Evolutionary conservation across 306 rosid species (phyloP).

Genomic region (Rosa multiflora): DNA sequence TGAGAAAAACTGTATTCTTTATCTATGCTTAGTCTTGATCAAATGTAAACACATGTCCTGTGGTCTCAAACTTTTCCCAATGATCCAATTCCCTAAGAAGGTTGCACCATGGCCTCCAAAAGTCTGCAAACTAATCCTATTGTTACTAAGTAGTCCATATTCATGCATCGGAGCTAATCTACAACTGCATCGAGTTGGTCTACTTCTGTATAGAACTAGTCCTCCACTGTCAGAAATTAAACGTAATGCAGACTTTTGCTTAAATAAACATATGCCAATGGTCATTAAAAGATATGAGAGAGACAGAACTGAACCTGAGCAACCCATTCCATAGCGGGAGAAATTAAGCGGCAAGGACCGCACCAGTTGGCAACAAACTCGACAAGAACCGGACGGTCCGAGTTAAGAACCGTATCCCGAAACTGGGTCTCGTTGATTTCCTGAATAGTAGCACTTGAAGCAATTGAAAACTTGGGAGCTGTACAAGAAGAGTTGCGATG

Average conservation of each 20-base stretch:
- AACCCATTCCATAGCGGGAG: constrained; percentile 64
- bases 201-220: background rate
- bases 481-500: constrained; percentile 17
- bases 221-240: background rate
- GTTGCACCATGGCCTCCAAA: background rate
- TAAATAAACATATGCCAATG: background rate
- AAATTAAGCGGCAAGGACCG: constrained; percentile 84
- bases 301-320: constrained; percentile 52
- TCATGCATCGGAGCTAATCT: background rate
- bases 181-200: background rate
- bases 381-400: constrained; percentile 79
- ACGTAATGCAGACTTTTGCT: background rate
- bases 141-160: background rate
- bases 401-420: constrained; percentile 50
- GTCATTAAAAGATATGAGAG: background rate
- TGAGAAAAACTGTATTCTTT: background rate
- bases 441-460: constrained; percentile 42
- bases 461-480: constrained; percentile 40
- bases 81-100: background rate
- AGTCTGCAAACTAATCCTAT: background rate
- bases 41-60: background rate
- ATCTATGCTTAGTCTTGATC: background rate
- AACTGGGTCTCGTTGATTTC: constrained; percentile 71
- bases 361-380: constrained; percentile 93
- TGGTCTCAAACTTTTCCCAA: constrained; percentile 1